These are phyloP conservation scores for Microdochium paspali DNA, from an alignment of 2,329 filamentous ascomycete species.

Conservation along the genomic window DNA sequence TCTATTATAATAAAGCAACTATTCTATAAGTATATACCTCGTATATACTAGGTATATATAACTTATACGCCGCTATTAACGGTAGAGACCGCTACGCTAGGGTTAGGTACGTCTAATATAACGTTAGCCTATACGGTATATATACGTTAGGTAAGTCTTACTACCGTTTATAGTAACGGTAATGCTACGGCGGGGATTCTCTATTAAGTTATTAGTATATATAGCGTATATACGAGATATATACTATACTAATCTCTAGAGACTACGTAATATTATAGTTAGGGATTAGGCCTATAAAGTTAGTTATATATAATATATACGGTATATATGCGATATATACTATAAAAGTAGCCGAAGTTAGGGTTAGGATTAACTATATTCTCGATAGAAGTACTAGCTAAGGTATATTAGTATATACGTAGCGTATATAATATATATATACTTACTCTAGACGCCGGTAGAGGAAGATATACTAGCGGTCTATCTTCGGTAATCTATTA, in stretches of 20 bases:
- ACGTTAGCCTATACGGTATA: too few relatives aligned
- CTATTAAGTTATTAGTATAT: not conserved
- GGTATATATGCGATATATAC: not conserved
- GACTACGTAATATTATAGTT: not conserved
- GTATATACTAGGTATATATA: too few relatives aligned
- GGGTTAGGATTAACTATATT: not conserved
- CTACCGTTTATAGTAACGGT: too few relatives aligned
- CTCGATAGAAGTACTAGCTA: not conserved
- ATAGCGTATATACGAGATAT: not conserved
- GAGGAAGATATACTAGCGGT: not conserved
- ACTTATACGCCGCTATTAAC: too few relatives aligned
- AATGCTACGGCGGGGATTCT: too few relatives aligned
- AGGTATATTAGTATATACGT: not conserved
- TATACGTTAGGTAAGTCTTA: too few relatives aligned
- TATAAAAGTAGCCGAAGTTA: not conserved
- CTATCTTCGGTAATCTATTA: not conserved
- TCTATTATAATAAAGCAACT: too few relatives aligned
- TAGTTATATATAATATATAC: not conserved
- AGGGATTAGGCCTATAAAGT: not conserved
- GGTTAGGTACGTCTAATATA: too few relatives aligned
- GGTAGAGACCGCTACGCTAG: too few relatives aligned
- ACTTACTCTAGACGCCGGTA: not conserved
- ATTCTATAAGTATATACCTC: too few relatives aligned
- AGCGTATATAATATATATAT: not conserved
- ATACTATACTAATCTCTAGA: not conserved